A percentile compares a stretch with the other conserved stretches of the same genome.
Evolutionary conservation across 495 filamentous ascomycete species (phyloP).

Genomic region (Pyrenula massariospora): DNA sequence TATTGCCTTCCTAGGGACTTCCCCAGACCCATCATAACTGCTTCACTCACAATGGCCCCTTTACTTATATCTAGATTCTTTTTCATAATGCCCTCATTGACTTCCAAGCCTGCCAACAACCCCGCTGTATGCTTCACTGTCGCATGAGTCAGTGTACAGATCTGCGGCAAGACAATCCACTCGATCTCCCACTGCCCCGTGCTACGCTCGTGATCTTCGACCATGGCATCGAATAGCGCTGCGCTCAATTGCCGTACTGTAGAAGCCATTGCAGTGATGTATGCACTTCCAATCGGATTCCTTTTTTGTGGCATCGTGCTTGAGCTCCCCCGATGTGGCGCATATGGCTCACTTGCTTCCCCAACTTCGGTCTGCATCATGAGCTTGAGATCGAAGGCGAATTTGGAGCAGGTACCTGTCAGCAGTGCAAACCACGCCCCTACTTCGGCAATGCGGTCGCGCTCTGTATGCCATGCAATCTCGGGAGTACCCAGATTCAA

Average conservation of each 20-base stretch:
- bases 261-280: conserved; percentile 39
- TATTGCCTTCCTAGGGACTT: conserved; percentile 31
- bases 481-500: conserved; percentile 23
- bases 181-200: conserved; percentile 43
- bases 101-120: conserved; percentile 32
- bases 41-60: conserved; percentile 41
- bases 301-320: conserved; percentile 46
- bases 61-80: conserved; percentile 33
- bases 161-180: conserved; percentile 40
- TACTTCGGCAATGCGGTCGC: conserved; percentile 37
- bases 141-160: conserved; percentile 36
- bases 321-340: conserved; percentile 39
- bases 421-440: conserved; percentile 37
- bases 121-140: conserved; percentile 36
- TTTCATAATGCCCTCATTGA: conserved; percentile 32
- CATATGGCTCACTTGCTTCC: conserved; percentile 44
- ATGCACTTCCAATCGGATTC: conserved; percentile 41
- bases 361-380: conserved; percentile 42
- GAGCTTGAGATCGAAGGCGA: conserved; percentile 42
- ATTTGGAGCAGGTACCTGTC: conserved; percentile 35
- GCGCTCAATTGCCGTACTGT: conserved; percentile 35
- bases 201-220: conserved; percentile 40
- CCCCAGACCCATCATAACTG: conserved; percentile 45
- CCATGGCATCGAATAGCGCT: conserved; percentile 39
- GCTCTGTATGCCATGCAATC: conserved; percentile 35